Evolutionary conservation across 2,329 filamentous ascomycete species (phyloP).

Genomic region (Chaetomium sp.): DNA sequence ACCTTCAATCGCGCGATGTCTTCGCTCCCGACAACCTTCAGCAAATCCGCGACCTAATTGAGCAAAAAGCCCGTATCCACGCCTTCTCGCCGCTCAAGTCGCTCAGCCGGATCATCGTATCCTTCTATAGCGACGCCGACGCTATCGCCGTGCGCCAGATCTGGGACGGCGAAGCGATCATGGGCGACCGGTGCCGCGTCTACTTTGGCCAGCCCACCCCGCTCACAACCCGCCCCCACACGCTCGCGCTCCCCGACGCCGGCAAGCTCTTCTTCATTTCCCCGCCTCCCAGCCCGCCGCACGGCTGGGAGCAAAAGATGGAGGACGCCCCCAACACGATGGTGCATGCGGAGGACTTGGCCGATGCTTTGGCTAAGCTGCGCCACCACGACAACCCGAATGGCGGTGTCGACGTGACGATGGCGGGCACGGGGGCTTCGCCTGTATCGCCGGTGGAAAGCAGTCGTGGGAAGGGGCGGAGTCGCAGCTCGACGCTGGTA

Average conservation of each 20-base stretch:
- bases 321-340: conserved; percentile 65
- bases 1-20: conserved; percentile 65
- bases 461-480: conserved; percentile 34
- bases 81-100: conserved; percentile 76
- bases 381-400: conserved; percentile 37
- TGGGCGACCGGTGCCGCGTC: conserved; percentile 62
- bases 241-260: conserved; percentile 60
- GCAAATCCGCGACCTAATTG: conserved; percentile 65
- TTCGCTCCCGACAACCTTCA: conserved; percentile 70
- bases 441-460: conserved; percentile 37
- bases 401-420: conserved; percentile 16
- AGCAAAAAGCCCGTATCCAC: conserved; percentile 63
- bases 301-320: conserved; percentile 61
- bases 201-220: conserved; percentile 61
- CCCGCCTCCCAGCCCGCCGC: conserved; percentile 60
- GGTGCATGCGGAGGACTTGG: conserved; percentile 63
- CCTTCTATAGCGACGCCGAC: conserved; percentile 64
- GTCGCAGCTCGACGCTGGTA: conserved; percentile 59
- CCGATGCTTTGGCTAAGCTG: conserved; percentile 57
- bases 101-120: conserved; percentile 74
- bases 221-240: conserved; percentile 43
- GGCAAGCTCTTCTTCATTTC: conserved; percentile 70
- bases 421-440: conserved; percentile 17
- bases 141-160: conserved; percentile 64
- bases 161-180: conserved; percentile 67